Percentiles rank a stretch among this genome's conserved stretches.
phyloP scores from a whole-genome alignment of 163 green algal species.

The Smithsoniella earleae region DNA sequence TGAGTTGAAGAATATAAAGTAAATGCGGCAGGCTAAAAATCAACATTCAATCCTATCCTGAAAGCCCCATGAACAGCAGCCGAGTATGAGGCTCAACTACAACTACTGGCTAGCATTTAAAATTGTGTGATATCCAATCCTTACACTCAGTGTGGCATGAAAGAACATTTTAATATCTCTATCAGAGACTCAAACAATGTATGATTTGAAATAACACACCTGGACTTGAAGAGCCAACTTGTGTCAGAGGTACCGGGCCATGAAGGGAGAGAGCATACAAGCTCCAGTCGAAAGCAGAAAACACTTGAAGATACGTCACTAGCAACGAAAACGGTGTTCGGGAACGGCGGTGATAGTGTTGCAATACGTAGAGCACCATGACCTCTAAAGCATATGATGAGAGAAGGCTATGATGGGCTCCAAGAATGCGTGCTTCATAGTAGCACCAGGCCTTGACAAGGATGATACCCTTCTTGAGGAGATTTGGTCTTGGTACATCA shows the following conservation, averaged over 20 bases:
- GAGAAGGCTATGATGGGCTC: conserved; percentile 87
- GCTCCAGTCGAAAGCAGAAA: conserved; percentile 86
- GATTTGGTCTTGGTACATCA: conserved; percentile 37
- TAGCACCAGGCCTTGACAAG: conserved; percentile 98
- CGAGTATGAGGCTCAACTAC: too few species aligned
- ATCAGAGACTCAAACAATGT: not conserved
- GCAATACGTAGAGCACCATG: conserved; percentile 94
- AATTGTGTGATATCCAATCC: not conserved
- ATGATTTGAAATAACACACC: not conserved
- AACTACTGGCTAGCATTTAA: not conserved
- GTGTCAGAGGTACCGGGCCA: conserved; percentile 61
- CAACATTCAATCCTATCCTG: not conserved
- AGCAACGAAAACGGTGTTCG: conserved; percentile 63
- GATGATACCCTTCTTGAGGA: conserved; percentile 95
- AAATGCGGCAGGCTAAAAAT: not conserved
- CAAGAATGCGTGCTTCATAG: conserved; percentile 89
- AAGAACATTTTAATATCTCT: not conserved
- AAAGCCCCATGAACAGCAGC: too few species aligned
- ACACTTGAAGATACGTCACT: conserved; percentile 76
- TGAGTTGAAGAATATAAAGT: too few species aligned
- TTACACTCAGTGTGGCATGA: too few species aligned
- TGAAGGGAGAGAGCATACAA: conserved; percentile 66
- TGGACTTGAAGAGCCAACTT: conserved; percentile 37
- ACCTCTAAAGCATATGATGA: conserved; percentile 93
- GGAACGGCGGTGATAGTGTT: conserved; percentile 62